Conservation (phyloP, 176 grass and related monocot genomes). For the Avena atlantica region DNA sequence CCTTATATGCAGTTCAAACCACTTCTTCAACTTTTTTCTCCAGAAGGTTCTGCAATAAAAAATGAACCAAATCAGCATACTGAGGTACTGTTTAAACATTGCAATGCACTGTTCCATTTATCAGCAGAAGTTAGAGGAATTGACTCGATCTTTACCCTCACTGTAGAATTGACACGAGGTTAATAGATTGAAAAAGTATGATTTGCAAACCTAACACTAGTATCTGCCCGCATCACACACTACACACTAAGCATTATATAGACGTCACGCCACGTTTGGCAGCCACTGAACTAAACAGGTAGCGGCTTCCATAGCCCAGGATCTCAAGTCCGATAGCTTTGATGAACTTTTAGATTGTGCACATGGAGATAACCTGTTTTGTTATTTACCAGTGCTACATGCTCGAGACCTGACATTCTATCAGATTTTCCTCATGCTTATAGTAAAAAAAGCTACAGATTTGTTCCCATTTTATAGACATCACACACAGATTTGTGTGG, state of each 20-base stretch:
- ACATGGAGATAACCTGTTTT: not conserved
- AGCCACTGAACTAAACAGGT: not conserved
- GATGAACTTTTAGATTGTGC: not conserved
- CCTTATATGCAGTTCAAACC: conserved; percentile 58
- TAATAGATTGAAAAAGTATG: conserved; percentile 15
- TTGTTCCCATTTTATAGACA: conserved; percentile 18
- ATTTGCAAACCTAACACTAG: not conserved
- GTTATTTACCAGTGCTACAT: conserved; percentile 20
- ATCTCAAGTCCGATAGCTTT: not conserved
- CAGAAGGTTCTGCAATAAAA: conserved; percentile 43
- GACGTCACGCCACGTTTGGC: not conserved
- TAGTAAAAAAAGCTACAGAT: conserved; percentile 4
- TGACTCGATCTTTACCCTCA: not conserved
- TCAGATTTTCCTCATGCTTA: not conserved
- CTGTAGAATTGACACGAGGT: not conserved
- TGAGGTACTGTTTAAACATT: conserved; percentile 52
- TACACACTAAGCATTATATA: not conserved
- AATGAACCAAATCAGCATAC: conserved; percentile 42
- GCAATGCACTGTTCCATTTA: conserved; percentile 27
- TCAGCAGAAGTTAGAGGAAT: conserved; percentile 32
- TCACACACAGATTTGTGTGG: not conserved
- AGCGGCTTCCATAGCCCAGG: not conserved
- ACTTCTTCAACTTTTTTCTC: conserved; percentile 47
- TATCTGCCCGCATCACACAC: not conserved
- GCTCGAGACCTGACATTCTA: not conserved